phyloP scores from a whole-genome alignment of 2,329 filamentous ascomycete genomes.

The Fusarium piperis region DNA sequence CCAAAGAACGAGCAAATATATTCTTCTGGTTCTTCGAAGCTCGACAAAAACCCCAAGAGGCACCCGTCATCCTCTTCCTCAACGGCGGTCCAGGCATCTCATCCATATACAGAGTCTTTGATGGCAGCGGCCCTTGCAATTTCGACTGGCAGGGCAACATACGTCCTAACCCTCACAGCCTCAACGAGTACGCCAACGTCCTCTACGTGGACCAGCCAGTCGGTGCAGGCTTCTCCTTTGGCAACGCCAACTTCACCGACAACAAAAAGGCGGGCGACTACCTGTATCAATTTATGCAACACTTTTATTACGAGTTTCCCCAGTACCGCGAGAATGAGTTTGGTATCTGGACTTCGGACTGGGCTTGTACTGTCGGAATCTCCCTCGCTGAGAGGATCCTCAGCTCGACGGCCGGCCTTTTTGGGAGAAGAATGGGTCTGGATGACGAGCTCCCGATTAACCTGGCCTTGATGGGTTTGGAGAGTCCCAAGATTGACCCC shows the following conservation, averaged over 20 bases:
- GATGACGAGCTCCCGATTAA: background rate
- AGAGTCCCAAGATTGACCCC: constrained; percentile 16
- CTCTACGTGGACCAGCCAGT: constrained; percentile 13
- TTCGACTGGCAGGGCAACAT: background rate
- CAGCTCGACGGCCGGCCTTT: background rate
- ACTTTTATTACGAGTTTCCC: constrained; percentile 2
- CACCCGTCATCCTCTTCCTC: constrained; percentile 7
- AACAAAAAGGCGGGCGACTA: background rate
- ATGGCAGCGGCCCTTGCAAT: constrained; percentile 8
- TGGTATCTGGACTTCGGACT: constrained; percentile 13
- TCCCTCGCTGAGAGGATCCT: background rate
- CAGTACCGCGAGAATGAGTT: background rate
- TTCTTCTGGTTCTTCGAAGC: constrained; percentile 17
- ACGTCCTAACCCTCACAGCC: background rate
- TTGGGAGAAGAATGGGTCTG: too few species aligned
- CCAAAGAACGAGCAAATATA: background rate
- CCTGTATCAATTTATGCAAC: background rate
- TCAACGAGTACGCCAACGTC: constrained; percentile 9
- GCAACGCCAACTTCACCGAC: background rate
- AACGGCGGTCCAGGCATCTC: constrained; percentile 8
- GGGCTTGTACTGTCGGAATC: background rate
- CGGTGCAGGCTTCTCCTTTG: constrained; percentile 5
- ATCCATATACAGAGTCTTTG: background rate
- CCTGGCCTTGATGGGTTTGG: background rate
- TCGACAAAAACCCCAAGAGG: background rate